Conservation (phyloP, 73 alveolate species). For the Blepharisma japonicum region DNA sequence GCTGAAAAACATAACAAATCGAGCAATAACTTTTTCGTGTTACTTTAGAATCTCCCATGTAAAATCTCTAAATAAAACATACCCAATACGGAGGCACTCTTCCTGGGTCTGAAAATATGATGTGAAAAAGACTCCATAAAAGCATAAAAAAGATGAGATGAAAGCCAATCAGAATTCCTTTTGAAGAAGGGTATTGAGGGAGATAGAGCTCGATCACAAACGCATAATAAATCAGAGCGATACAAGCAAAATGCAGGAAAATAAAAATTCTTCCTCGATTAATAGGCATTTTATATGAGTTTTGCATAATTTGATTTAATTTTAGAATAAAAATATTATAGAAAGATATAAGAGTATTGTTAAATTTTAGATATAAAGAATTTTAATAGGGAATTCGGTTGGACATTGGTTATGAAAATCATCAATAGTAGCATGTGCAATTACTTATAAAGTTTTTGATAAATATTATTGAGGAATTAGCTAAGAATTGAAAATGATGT, state of each 20-base stretch:
- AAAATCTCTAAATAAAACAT: constrained; percentile 55
- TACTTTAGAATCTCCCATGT: constrained; percentile 80
- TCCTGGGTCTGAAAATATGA: constrained; percentile 94
- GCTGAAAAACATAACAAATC: constrained; percentile 79
- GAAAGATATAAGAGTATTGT: too few relatives aligned
- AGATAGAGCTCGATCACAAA: background rate
- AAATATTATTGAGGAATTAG: too few relatives aligned
- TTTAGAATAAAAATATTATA: too few relatives aligned
- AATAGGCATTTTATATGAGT: too few relatives aligned
- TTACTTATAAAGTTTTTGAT: too few relatives aligned
- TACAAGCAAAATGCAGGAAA: background rate
- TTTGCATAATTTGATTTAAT: too few relatives aligned
- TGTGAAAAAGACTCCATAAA: constrained; percentile 76
- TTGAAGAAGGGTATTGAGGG: background rate
- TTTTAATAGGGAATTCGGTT: too few relatives aligned
- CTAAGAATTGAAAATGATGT: too few relatives aligned
- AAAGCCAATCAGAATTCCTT: constrained; percentile 52
- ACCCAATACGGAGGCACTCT: constrained; percentile 95
- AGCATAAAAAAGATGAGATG: constrained; percentile 70
- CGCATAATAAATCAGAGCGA: constrained; percentile 9
- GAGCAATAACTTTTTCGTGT: constrained; percentile 84
- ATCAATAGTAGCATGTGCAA: too few relatives aligned
- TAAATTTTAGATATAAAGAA: too few relatives aligned
- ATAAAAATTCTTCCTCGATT: too few relatives aligned
- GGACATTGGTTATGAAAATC: too few relatives aligned